A percentile compares a stretch with the other conserved stretches of the same genome.
Evolutionary conservation across 306 rosid species (phyloP).

Genomic region (Mimosa pudica): DNA sequence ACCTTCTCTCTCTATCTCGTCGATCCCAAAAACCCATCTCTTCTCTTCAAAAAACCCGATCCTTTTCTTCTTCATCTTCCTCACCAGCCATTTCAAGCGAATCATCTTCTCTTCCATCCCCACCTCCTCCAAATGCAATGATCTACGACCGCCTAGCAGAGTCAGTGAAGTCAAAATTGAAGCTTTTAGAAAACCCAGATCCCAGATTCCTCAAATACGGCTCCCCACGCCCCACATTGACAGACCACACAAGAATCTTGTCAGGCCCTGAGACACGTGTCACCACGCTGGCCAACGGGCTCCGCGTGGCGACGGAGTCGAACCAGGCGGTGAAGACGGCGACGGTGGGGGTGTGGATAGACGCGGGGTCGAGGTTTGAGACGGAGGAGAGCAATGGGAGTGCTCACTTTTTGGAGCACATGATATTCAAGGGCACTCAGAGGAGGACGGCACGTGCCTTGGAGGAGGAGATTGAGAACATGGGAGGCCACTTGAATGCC

Average conservation of each 20-base stretch:
- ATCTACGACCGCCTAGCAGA: conserved; percentile 89
- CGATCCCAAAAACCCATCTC: conserved; percentile 44
- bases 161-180: conserved; percentile 67
- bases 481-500: conserved; percentile 95
- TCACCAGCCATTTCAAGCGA: conserved; percentile 52
- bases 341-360: conserved; percentile 94
- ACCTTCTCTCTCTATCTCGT: conserved; percentile 69
- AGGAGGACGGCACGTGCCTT: conserved; percentile 66
- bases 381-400: conserved; percentile 91
- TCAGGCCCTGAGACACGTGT: conserved; percentile 83
- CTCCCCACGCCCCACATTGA: conserved; percentile 66
- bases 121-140: conserved; percentile 81
- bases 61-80: conserved; percentile 50
- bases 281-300: conserved; percentile 82
- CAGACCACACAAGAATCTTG: conserved; percentile 77
- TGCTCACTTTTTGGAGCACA: conserved; percentile 90
- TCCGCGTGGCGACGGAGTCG: conserved; percentile 87
- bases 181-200: conserved; percentile 76
- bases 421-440: conserved; percentile 91
- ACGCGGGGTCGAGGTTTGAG: conserved; percentile 91
- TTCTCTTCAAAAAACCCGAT: conserved; percentile 32
- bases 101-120: conserved; percentile 45
- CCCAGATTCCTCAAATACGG: conserved; percentile 89
- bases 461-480: conserved; percentile 93
- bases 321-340: conserved; percentile 66